Base-by-base conservation (phyloP, 2,329 filamentous ascomycete species). In the Ascochyta rabiei region DNA sequence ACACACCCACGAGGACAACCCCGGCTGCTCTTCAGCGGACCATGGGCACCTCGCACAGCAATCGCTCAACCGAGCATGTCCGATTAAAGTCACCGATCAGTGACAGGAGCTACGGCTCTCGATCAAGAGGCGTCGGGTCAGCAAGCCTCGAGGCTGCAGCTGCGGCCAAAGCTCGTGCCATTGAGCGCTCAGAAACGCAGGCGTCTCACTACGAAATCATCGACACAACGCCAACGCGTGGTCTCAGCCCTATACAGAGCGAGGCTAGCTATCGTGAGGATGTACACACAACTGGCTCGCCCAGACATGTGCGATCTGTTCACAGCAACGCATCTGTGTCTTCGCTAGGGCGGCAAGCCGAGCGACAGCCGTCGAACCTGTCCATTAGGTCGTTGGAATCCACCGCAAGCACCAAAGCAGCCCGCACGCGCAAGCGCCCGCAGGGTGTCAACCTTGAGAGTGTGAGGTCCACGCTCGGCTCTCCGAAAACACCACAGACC, bases 181-280 rank as follows among this genome's bases (percentile, higher is more conserved):
- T 75, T 23, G 72, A 74, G 57, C 66, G 63, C 26, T 60, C 63
- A 9, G 61, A 70, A 37, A 67, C 70, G n/a, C 72, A 71, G 33
- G 63, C 67, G 5, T 73, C 72, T n/a, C 70, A 73, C 42, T 74
- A 70, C 48, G 72, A 75, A 43, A 72, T 74, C 48, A 69, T 66
- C 5, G 68, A 68, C 18, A 60, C 70, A 6, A 69, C 67, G 2
- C 67, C 71, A 3, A 62, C 83, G 37, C 88, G 90, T 37, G 88
- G 87, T 10, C 77, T 96, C 43, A 97, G 93, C 70, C 93, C 93
- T 0, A 93, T 96, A 56, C 93, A 95, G 63, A 97, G 93, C 66
- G 90, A 96, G 15, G 93, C 91, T 10, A 95, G 93, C 59, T 93
- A 92, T 67, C 63, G 62, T 24, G 69, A 72, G 18, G 70, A 68